A percentile compares a stretch with the other conserved stretches of the same genome.
These are phyloP conservation scores for Miscanthus lutarioriparius DNA, from an alignment of 176 grass and related monocot species.

Conservation along the genomic window DNA sequence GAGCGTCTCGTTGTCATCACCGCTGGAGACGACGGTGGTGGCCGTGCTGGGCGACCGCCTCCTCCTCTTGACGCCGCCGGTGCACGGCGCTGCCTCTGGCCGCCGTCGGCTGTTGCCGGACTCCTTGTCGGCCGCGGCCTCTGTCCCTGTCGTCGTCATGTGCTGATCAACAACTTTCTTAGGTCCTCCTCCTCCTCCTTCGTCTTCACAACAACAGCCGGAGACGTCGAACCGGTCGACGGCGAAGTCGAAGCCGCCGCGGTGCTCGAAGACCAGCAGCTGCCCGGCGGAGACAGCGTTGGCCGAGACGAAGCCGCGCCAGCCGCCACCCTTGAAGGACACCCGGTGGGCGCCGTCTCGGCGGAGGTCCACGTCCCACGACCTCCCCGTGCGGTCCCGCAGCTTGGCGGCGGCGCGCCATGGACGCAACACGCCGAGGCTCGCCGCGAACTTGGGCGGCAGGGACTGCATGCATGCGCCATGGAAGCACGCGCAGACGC, in stretches of 20 bases:
- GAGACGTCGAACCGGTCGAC: slow-evolving; percentile 35
- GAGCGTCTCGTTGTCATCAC: not conserved
- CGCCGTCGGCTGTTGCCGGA: not conserved
- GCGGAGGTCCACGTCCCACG: slow-evolving; percentile 20
- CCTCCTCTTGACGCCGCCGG: not conserved
- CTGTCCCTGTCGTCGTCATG: not conserved
- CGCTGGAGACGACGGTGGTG: not conserved
- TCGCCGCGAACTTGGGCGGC: slow-evolving; percentile 34
- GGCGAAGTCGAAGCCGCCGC: slow-evolving; percentile 10
- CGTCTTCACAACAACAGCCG: slow-evolving; percentile 8
- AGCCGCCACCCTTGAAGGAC: slow-evolving; percentile 12
- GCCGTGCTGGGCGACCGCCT: not conserved
- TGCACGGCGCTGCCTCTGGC: not conserved
- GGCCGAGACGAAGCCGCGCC: slow-evolving; percentile 29
- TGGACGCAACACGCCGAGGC: not conserved
- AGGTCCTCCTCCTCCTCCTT: not conserved
- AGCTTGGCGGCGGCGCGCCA: slow-evolving; percentile 22
- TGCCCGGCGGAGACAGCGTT: slow-evolving; percentile 22
- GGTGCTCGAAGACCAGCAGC: slow-evolving; percentile 35
- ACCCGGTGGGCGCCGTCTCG: not conserved
- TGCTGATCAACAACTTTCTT: not conserved
- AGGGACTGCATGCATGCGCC: not conserved
- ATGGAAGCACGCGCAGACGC: not conserved
- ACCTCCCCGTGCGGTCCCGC: not conserved
- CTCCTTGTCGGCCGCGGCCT: not conserved